Evolutionary conservation across 176 grass and related monocot genomes (phyloP).

Genomic region (Elymus sibiricus): DNA sequence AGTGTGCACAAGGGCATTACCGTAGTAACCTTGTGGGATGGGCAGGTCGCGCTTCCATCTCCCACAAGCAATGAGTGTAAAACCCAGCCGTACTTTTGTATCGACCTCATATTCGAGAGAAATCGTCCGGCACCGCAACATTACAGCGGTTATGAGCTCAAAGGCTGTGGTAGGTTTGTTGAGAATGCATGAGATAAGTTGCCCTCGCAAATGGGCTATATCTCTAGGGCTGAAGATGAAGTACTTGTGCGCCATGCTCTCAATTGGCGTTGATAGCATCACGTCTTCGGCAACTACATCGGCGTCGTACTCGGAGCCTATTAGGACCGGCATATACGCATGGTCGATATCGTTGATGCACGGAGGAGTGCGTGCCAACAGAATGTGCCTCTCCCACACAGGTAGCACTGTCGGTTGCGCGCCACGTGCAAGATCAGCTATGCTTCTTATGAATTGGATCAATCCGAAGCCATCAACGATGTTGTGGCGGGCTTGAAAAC

Average conservation of each 20-base stretch:
- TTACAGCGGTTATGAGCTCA: not conserved
- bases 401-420: not conserved
- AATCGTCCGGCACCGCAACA: conserved; percentile 11
- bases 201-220: not conserved
- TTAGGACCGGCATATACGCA: not conserved
- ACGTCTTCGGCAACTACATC: not conserved
- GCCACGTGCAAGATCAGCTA: not conserved
- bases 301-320: not conserved
- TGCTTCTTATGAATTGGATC: not conserved
- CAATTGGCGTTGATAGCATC: not conserved
- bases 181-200: not conserved
- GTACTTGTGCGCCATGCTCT: not conserved
- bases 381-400: not conserved
- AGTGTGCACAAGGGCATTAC: not conserved
- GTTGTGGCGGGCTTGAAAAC: not conserved
- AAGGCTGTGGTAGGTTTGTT: not conserved
- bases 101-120: not conserved
- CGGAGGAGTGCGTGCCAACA: not conserved
- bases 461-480: not conserved
- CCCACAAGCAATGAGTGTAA: not conserved
- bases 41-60: not conserved
- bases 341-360: not conserved
- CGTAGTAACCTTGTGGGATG: conserved; percentile 15
- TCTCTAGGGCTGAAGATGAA: not conserved
- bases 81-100: not conserved